Evolutionary conservation across 352 stramenopile genomes (phyloP), one percentile per base, ranked within the genome.

Genomic region (Pythium biforme): DNA sequence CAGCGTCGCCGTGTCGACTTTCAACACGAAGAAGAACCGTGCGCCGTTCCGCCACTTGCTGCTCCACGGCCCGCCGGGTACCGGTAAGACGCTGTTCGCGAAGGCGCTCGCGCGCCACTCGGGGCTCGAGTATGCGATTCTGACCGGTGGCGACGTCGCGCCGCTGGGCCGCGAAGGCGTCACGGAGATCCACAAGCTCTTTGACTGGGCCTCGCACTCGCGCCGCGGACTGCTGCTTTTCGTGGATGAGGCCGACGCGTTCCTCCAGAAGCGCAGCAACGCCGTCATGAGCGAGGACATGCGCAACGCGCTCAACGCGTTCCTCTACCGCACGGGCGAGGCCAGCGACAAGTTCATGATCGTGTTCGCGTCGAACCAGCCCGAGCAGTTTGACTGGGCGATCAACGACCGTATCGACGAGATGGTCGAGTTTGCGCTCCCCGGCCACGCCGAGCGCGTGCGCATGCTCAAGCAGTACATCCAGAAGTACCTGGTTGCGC

Each of bases 271-370:
- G 78, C 89, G 97, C 69, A 98, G 96, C 64, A 94, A 95, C 68
- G 85, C 83, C 23, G 83, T 92, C 49, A 96, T 96, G 85, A 94
- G 83, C 51, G 97, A 99, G 75, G 96, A 99, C 86, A 96, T 98
- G 85, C 93, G 97, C 33, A 99, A 99, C 76, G 97, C 97, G 34
- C 85, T 99, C 25, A 99, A 99, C 72, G 97, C 97, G 47, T 99
- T 99, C 76, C 80, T 99, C 56, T 99, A 99, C 82, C 94, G 96
- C 64, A 99, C 97, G 25, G 97, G 96, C 34, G 92, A 96, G 47
- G 94, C 97, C 53, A 99, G 93, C 67, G 93, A 99, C 76, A 97
- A 99, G 73, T 99, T 99, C 74, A 99, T 99, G 97, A 97, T 99
- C 69, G 97, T 99, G 49, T 99, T 99, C 70, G 97, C 97, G 12